Percentiles rank a stretch among this genome's conserved stretches.
phyloP scores from a whole-genome alignment of 106 monocot species.

The Dendrobium catenatum region DNA sequence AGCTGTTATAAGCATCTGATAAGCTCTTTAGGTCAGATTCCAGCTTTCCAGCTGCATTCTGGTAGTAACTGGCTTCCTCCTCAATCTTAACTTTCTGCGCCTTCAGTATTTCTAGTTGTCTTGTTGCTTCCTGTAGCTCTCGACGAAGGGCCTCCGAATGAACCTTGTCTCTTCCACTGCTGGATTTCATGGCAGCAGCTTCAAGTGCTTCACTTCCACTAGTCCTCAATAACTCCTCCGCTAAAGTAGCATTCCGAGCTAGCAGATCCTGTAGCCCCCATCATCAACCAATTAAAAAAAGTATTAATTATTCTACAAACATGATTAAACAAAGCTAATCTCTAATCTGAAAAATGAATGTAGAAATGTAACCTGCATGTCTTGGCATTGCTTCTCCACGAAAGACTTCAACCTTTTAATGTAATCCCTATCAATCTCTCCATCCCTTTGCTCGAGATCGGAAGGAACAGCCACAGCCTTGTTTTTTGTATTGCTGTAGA shows the following conservation, averaged over 20 bases:
- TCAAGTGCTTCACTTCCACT: slow-evolving; percentile 28
- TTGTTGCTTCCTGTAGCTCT: slow-evolving; percentile 65
- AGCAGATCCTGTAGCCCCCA: slow-evolving; percentile 49
- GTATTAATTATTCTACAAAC: too few relatives aligned
- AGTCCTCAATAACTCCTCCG: slow-evolving; percentile 66
- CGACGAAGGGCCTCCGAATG: slow-evolving; percentile 51
- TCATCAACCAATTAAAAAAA: background rate
- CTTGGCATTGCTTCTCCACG: slow-evolving; percentile 81
- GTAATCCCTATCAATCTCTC: slow-evolving; percentile 70
- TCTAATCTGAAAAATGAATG: background rate
- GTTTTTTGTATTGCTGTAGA: slow-evolving; percentile 64
- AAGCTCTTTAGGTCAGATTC: slow-evolving; percentile 90
- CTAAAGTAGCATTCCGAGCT: slow-evolving; percentile 73
- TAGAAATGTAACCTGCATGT: slow-evolving; percentile 70
- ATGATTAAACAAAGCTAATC: too few relatives aligned
- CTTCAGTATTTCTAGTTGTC: slow-evolving; percentile 50
- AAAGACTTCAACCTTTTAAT: slow-evolving; percentile 73
- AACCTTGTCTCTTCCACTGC: slow-evolving; percentile 53
- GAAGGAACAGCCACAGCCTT: slow-evolving; percentile 57
- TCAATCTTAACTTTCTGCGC: slow-evolving; percentile 66
- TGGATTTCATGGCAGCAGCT: slow-evolving; percentile 29
- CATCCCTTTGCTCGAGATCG: slow-evolving; percentile 77
- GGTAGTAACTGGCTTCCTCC: slow-evolving; percentile 45
- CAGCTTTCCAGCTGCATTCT: slow-evolving; percentile 64
- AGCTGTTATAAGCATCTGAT: slow-evolving; percentile 92